A percentile compares a stretch with the other conserved stretches of the same genome.
Evolutionary conservation across 257 asterid genomes (phyloP).

Genomic region (Rehmannia glutinosa): DNA sequence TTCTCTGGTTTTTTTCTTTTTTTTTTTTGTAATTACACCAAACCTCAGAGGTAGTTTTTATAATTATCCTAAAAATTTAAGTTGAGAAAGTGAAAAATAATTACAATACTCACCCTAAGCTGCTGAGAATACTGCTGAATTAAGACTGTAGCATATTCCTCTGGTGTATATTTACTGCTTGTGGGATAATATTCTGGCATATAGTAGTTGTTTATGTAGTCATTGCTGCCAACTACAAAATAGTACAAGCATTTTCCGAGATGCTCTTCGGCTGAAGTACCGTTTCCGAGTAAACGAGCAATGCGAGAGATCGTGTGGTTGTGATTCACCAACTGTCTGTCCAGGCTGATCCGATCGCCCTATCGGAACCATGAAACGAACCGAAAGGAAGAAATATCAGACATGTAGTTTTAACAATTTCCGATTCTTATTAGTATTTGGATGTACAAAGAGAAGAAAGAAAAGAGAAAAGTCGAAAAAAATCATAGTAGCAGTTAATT

Average conservation of each 20-base stretch:
- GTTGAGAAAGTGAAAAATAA: neutral
- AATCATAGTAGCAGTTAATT: too few relatives aligned
- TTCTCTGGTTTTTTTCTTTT: too few relatives aligned
- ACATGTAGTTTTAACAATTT: neutral
- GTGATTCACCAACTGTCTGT: constrained; percentile 34
- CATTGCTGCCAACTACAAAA: constrained; percentile 43
- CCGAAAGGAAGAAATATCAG: neutral
- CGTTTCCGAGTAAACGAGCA: constrained; percentile 16
- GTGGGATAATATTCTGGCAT: constrained; percentile 23
- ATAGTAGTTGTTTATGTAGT: constrained; percentile 46
- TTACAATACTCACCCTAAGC: constrained; percentile 19
- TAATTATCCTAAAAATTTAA: too few relatives aligned
- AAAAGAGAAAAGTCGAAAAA: neutral
- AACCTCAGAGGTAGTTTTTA: too few relatives aligned
- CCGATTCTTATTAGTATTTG: neutral
- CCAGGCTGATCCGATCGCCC: constrained; percentile 38
- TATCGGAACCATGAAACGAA: neutral
- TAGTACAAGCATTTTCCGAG: constrained; percentile 38
- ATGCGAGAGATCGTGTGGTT: constrained; percentile 13
- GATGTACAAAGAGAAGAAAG: neutral
- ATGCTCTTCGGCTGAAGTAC: constrained; percentile 13
- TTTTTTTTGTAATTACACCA: too few relatives aligned
- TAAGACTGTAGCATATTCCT: constrained; percentile 27
- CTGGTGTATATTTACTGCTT: constrained; percentile 20
- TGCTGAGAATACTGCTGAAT: constrained; percentile 29